Conservation (phyloP, 75 land plant genomes). For the Larix kaempferi region DNA sequence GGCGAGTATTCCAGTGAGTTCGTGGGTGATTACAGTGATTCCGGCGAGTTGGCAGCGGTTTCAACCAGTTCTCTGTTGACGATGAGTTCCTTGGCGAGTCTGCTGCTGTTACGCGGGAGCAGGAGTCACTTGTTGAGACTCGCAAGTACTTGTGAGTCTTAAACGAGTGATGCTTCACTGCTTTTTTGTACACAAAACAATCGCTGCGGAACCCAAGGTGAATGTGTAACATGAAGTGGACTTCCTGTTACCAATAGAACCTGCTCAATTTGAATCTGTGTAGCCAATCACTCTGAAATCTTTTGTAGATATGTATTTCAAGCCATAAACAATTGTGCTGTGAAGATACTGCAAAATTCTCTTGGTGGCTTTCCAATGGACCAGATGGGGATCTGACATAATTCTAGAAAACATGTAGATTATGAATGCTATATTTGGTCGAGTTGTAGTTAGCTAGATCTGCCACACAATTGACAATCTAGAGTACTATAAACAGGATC, state of each 20-base stretch:
- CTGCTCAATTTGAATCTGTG: not conserved
- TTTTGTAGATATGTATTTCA: not conserved
- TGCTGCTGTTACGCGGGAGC: too few species aligned
- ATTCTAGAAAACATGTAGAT: not conserved
- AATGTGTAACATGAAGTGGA: not conserved
- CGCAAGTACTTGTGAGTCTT: too few species aligned
- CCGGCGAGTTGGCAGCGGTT: too few species aligned
- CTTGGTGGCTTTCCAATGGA: not conserved
- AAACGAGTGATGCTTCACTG: too few species aligned
- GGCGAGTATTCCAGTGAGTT: too few species aligned
- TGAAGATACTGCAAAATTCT: not conserved
- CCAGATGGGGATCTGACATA: not conserved
- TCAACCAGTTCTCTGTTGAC: too few species aligned
- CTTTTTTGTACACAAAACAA: not conserved
- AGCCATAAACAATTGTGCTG: too few species aligned
- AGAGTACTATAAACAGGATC: not conserved
- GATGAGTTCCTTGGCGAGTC: too few species aligned
- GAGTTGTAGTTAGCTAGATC: not conserved
- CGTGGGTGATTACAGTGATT: too few species aligned
- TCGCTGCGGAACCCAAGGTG: not conserved
- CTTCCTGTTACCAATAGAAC: not conserved
- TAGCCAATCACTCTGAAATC: not conserved
- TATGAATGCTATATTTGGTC: not conserved
- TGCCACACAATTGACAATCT: not conserved
- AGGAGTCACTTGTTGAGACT: too few species aligned